These are phyloP conservation scores for Cupressus sempervirens DNA, from an alignment of 75 land plant species.

Conservation along the genomic window DNA sequence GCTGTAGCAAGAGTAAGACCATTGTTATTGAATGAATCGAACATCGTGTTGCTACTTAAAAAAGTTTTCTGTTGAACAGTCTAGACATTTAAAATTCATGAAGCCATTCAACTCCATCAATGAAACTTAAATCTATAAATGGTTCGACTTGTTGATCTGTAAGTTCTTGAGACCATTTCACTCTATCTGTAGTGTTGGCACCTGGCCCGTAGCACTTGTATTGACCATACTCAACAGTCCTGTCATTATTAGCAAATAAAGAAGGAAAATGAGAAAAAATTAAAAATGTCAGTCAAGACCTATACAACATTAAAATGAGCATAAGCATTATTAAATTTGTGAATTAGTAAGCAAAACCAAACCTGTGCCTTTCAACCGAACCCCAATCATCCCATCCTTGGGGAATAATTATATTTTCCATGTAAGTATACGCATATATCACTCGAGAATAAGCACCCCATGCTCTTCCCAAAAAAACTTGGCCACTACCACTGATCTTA, in stretches of 20 bases:
- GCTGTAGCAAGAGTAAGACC: background rate
- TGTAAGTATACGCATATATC: constrained; percentile 44
- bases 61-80: background rate
- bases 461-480: constrained; percentile 51
- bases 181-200: constrained; percentile 23
- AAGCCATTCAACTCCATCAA: constrained; percentile 64
- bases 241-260: constrained; percentile 15
- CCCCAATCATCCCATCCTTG: constrained; percentile 62
- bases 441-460: constrained; percentile 71
- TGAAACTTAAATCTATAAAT: constrained; percentile 44
- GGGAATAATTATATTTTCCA: constrained; percentile 49
- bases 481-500: constrained; percentile 45
- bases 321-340: background rate
- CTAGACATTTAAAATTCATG: constrained; percentile 22
- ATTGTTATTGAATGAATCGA: background rate
- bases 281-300: background rate
- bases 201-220: constrained; percentile 60
- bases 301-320: background rate
- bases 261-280: background rate
- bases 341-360: background rate
- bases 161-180: constrained; percentile 46
- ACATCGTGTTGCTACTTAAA: background rate
- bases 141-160: constrained; percentile 41
- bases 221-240: constrained; percentile 47
- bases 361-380: background rate